Evolutionary conservation across 2,329 filamentous ascomycete species (phyloP), one percentile per base, ranked within the genome.

Genomic region (Ascosphaera aggregata): DNA sequence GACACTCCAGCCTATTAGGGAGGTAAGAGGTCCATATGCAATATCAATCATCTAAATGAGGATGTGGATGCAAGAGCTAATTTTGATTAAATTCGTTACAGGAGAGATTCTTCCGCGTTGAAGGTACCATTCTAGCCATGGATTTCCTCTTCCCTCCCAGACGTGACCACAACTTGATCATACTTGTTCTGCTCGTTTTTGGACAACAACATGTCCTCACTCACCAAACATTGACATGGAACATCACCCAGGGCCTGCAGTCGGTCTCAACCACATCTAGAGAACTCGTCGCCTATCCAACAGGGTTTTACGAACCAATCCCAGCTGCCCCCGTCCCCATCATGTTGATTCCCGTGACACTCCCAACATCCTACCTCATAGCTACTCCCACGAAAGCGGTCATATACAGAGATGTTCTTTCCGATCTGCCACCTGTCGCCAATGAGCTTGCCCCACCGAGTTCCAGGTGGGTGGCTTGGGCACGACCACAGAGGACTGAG

Each of bases 101-200:
- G 61, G 62, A 65, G 48, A 54, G 52, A n/a, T 62, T 61, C 38
- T 60, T 64, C 43, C 51, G 54, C 36, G 61, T 82, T 5, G 67
- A 73, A 5, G 84, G 80, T 1, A 64, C 75, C n/a, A 80, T 95
- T 40, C 65, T 86, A 48, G 79, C 81, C 47, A 75, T 94, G 64
- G 78, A 84, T 17, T 98, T 95, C 45, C 64, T 98, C 2, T 72
- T 78, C 42, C 80, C 84, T 5, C 65, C 66, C 8, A 57, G 67
- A 0, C 66, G 71, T 39, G 74, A 85, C 43, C 65, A 71, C 8
- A 64, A 74, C 40, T 73, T 75, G 47, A 69, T 91, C 34, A 75
- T 91, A n/a, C 64, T 95, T 2, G 60, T 93, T 9, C 59, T 93
- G 17, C 54, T 76, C 16, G 54, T 71, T 15, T 52, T 57, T 36